Percentiles rank a stretch among this genome's conserved stretches.
These are phyloP conservation scores for Hymenoscyphus scutula DNA, from an alignment of 2,329 filamentous ascomycete genomes.

Conservation along the genomic window DNA sequence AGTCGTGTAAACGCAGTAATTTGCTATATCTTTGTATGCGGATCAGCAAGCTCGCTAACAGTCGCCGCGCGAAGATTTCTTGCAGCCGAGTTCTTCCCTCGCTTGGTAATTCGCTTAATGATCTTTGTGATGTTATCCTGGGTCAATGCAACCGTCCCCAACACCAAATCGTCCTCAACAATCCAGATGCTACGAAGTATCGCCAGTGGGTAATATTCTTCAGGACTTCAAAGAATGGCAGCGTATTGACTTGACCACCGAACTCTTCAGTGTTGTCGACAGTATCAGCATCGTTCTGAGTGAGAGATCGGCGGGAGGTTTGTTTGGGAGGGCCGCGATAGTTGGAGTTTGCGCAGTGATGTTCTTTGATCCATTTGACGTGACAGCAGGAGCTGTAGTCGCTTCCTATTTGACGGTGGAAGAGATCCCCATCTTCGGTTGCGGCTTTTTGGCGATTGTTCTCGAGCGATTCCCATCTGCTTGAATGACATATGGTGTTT, in stretches of 20 bases:
- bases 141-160: conserved; percentile 28
- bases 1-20: no score
- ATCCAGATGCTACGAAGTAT: no score
- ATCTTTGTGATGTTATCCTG: no score
- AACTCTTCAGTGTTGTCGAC: conserved; percentile 47
- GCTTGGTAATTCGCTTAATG: no score
- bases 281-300: conserved; percentile 3
- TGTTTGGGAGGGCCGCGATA: conserved; percentile 6
- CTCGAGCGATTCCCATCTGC: no score
- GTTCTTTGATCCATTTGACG: background rate
- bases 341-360: background rate
- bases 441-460: background rate
- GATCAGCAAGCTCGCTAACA: no score
- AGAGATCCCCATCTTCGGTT: background rate
- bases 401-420: background rate
- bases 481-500: conserved; percentile 30
- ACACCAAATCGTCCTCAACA: no score
- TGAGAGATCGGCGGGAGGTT: conserved; percentile 10
- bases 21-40: no score
- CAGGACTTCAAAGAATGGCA: conserved; percentile 51
- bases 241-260: conserved; percentile 50
- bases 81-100: no score
- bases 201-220: conserved; percentile 44
- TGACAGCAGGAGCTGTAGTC: background rate
- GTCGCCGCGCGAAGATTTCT: no score